Percentiles rank a stretch among this genome's conserved stretches.
Conservation (phyloP, 306 rosid genomes). For the Canavalia gladiata region DNA sequence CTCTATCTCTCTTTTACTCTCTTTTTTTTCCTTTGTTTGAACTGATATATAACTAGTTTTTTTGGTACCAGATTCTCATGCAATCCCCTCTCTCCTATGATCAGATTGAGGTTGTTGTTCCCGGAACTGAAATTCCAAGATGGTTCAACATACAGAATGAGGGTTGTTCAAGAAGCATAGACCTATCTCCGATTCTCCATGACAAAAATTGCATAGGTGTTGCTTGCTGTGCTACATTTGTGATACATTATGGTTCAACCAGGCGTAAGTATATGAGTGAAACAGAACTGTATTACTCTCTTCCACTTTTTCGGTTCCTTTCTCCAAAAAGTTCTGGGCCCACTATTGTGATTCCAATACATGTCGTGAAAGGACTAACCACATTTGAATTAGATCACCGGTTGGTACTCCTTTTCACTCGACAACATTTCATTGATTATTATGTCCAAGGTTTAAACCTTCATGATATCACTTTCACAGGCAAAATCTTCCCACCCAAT, state of each 20-base stretch:
- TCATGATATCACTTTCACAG: too few relatives aligned
- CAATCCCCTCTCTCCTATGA: neutral
- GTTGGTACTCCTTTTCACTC: neutral
- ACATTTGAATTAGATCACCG: neutral
- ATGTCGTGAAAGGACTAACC: neutral
- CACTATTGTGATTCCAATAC: neutral
- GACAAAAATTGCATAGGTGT: slow-evolving; percentile 14
- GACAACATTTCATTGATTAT: neutral
- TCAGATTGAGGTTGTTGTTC: neutral
- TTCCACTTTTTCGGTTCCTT: too few relatives aligned
- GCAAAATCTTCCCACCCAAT: too few relatives aligned
- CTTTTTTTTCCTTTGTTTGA: neutral
- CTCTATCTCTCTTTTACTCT: neutral
- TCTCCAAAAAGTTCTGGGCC: too few relatives aligned
- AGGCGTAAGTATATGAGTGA: too few relatives aligned
- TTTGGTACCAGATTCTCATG: neutral
- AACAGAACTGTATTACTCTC: too few relatives aligned
- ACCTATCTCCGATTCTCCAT: neutral
- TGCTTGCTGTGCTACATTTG: neutral
- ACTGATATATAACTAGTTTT: neutral
- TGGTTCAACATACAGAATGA: slow-evolving; percentile 10
- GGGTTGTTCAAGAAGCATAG: neutral
- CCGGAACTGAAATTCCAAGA: slow-evolving; percentile 10
- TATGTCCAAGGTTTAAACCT: too few relatives aligned
- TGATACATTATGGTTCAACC: neutral